Percentiles rank a stretch among this genome's conserved stretches.
Conservation (phyloP, 2,329 filamentous ascomycete species). For the Metarhizium robertsii region DNA sequence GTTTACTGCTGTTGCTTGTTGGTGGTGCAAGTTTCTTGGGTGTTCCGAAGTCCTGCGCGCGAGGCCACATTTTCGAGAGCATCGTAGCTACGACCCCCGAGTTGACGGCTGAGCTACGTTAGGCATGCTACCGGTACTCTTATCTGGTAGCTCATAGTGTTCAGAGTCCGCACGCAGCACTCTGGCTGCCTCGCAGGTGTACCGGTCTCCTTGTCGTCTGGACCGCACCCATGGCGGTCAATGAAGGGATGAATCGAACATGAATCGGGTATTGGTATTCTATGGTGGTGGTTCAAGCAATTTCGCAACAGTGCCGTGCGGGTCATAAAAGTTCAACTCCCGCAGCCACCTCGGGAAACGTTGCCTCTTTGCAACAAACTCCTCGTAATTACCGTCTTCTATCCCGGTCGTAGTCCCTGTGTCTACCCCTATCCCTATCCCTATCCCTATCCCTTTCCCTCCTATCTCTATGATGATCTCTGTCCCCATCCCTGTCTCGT, state of each 20-base stretch:
- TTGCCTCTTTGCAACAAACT: background rate
- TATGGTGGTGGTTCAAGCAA: background rate
- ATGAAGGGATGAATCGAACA: background rate
- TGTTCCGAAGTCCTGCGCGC: no score
- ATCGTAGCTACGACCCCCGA: no score
- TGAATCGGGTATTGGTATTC: background rate
- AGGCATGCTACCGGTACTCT: no score
- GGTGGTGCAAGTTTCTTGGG: background rate
- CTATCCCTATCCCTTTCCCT: slow-evolving; percentile 9
- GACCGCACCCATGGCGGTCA: no score
- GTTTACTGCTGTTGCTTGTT: background rate
- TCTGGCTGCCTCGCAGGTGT: no score
- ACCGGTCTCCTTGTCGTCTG: no score
- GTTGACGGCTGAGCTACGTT: no score
- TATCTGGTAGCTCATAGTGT: no score
- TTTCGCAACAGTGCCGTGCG: background rate
- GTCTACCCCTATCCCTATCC: slow-evolving; percentile 12
- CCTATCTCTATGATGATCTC: slow-evolving; percentile 11
- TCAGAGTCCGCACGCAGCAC: no score
- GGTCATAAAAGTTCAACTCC: background rate
- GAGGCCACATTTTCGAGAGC: no score
- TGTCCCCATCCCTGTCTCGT: slow-evolving; percentile 21
- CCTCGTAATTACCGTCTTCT: slow-evolving; percentile 5
- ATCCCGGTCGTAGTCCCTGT: slow-evolving; percentile 10
- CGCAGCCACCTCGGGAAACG: background rate